Evolutionary conservation across 148 eudicot genomes (phyloP), one percentile per base, ranked within the genome.

Genomic region (Cornus kousa): DNA sequence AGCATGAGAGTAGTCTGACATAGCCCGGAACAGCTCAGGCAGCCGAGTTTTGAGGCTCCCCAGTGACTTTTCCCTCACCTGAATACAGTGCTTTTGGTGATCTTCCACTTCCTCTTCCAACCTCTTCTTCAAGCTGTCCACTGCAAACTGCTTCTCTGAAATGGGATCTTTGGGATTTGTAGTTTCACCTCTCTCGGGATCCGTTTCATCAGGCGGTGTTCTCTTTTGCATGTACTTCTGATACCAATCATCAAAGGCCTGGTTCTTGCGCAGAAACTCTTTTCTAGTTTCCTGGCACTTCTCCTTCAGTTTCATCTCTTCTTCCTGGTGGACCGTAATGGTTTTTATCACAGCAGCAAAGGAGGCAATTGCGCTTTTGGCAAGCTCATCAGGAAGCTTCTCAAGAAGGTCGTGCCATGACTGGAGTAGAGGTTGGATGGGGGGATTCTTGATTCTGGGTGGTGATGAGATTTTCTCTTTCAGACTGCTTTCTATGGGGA

Each of bases 61-160:
- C 55, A 93, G 82, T 13, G 98, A 95, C 78, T 95, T 95, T 37
- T 93, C 98, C 82, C 98, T 83, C n/a, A 95, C 98, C 69, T 93
- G 98, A 83, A 91, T 75, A 67, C 97, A 90, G 14, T 80, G 91
- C 81, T 88, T 90, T 77, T 81, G 88, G 72, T 95, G 87, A 82
- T 75, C 91, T 81, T 93, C 98, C 55, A 53, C 28, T 79, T 95
- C 98, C 11, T 93, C 96, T 14, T 93, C 97, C 86, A 93, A 35
- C 87, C 84, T 88, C 86, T 93, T 93, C 75, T 85, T 91, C 84
- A 95, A 76, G 73, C 88, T 88, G 35, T 91, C 92, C 77, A 95
- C 98, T 76, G 83, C 87, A 75, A 85, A 81, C 79, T 83, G 89
- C 76, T 86, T 90, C 9, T 95, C 98, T 0, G 90, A 39, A 16